Percentiles rank a stretch among this genome's conserved stretches.
Conservation (phyloP, 2,329 filamentous ascomycete genomes). For the Myriosclerotinia duriaeana region DNA sequence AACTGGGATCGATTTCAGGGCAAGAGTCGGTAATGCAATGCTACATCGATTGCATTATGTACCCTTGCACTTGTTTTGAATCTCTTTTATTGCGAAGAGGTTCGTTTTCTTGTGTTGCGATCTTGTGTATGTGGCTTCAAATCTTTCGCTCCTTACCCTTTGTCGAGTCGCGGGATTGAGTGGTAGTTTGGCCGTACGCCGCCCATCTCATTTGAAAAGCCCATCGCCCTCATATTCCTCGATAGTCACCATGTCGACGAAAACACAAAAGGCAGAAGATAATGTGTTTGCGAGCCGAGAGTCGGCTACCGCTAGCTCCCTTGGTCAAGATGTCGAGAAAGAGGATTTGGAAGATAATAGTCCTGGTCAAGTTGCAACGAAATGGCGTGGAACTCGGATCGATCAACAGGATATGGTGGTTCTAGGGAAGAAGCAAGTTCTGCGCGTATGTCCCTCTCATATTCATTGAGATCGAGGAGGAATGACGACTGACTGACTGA, state of each 20-base stretch:
- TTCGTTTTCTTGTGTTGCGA: neutral
- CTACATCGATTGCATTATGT: neutral
- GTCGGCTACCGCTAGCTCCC: neutral
- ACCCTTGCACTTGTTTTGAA: neutral
- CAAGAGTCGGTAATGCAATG: conserved; percentile 1
- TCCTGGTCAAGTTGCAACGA: conserved; percentile 12
- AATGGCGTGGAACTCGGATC: conserved; percentile 25
- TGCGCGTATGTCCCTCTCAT: conserved; percentile 22
- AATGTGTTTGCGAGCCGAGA: conserved; percentile 8
- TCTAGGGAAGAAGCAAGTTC: conserved; percentile 28
- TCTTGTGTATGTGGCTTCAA: neutral
- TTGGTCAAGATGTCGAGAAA: conserved; percentile 28
- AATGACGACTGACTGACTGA: neutral
- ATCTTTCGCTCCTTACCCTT: neutral
- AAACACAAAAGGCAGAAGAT: conserved; percentile 7
- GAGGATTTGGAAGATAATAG: conserved; percentile 19
- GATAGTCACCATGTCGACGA: neutral
- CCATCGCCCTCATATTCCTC: neutral
- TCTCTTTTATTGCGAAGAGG: neutral
- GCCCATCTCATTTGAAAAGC: neutral
- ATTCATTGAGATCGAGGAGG: too few relatives aligned
- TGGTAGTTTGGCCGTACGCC: neutral
- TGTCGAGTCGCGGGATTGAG: neutral
- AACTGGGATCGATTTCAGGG: neutral
- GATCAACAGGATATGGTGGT: conserved; percentile 26